These are phyloP conservation scores for Magnusiomyces tetraspermus DNA, from an alignment of 1,139 yeast genomes.

Conservation along the genomic window DNA sequence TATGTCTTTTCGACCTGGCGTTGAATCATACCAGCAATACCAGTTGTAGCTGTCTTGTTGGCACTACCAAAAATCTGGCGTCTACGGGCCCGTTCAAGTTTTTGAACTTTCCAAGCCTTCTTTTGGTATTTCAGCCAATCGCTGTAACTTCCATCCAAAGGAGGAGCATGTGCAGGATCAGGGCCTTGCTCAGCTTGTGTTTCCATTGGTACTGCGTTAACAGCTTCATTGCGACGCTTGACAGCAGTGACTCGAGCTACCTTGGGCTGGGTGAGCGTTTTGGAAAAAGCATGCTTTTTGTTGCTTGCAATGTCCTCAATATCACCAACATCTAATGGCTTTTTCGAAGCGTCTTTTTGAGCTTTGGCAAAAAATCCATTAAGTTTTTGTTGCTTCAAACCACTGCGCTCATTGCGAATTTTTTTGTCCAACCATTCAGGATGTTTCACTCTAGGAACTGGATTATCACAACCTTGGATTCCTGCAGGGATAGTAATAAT, in stretches of 20 bases:
- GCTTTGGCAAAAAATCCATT: slow-evolving; percentile 41
- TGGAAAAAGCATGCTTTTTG: slow-evolving; percentile 17
- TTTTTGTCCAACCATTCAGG: slow-evolving; percentile 85
- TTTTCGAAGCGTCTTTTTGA: slow-evolving; percentile 5
- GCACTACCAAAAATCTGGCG: slow-evolving; percentile 63
- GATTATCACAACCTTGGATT: slow-evolving; percentile 76
- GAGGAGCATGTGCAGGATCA: slow-evolving; percentile 38
- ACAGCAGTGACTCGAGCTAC: slow-evolving; percentile 17
- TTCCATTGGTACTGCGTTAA: slow-evolving; percentile 19
- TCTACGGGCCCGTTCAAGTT: slow-evolving; percentile 60
- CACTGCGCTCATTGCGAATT: slow-evolving; percentile 52
- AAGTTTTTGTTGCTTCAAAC: slow-evolving; percentile 61
- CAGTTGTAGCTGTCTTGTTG: slow-evolving; percentile 34
- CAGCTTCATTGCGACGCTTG: slow-evolving; percentile 18
- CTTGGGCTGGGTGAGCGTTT: slow-evolving; percentile 8
- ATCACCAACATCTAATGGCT: slow-evolving; percentile 41
- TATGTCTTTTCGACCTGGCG: slow-evolving; percentile 64
- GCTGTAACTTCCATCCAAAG: slow-evolving; percentile 62
- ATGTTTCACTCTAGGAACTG: slow-evolving; percentile 88
- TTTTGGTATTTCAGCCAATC: slow-evolving; percentile 75
- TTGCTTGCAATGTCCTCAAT: slow-evolving; percentile 65
- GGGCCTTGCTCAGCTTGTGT: slow-evolving; percentile 36
- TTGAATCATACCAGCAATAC: slow-evolving; percentile 61
- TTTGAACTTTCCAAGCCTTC: slow-evolving; percentile 74
- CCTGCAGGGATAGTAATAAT: slow-evolving; percentile 98